Percentiles rank a stretch among this genome's conserved stretches.
These are phyloP conservation scores for Aureobasidium sp. DNA, from an alignment of 2,329 filamentous ascomycete species.

Conservation along the genomic window DNA sequence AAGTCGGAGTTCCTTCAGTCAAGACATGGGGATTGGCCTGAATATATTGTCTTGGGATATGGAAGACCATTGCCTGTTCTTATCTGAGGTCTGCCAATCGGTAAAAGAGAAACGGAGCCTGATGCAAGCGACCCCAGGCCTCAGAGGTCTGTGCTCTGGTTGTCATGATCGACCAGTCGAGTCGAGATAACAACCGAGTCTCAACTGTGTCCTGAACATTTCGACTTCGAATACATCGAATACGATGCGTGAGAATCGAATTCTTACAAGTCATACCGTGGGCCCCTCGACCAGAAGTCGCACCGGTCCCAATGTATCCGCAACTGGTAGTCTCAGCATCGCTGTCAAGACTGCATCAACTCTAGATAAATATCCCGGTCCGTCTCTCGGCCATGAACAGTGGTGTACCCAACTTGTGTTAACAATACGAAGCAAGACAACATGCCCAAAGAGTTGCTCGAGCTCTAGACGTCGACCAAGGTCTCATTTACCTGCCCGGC, in stretches of 20 bases:
- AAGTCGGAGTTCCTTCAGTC: neutral
- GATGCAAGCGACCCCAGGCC: neutral
- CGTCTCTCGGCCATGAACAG: neutral
- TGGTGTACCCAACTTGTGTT: neutral
- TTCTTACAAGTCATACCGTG: neutral
- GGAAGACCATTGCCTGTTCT: neutral
- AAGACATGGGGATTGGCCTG: neutral
- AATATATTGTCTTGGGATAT: neutral
- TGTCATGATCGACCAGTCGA: neutral
- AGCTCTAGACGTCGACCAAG: conserved; percentile 30
- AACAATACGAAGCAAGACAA: conserved; percentile 12
- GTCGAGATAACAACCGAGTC: neutral
- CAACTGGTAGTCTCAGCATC: neutral
- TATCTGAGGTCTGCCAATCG: neutral
- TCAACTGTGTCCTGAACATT: neutral
- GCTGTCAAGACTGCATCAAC: conserved; percentile 8
- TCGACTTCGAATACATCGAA: neutral
- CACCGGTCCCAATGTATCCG: neutral
- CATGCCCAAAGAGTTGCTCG: conserved; percentile 16
- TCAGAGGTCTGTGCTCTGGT: neutral
- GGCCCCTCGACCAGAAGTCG: neutral
- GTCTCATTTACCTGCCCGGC: conserved; percentile 50
- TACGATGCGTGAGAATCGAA: neutral
- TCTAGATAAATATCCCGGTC: conserved; percentile 17
- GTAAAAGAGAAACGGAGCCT: neutral